phyloP scores from a whole-genome alignment of 257 asterid species.

The Anisodus acutangulus region DNA sequence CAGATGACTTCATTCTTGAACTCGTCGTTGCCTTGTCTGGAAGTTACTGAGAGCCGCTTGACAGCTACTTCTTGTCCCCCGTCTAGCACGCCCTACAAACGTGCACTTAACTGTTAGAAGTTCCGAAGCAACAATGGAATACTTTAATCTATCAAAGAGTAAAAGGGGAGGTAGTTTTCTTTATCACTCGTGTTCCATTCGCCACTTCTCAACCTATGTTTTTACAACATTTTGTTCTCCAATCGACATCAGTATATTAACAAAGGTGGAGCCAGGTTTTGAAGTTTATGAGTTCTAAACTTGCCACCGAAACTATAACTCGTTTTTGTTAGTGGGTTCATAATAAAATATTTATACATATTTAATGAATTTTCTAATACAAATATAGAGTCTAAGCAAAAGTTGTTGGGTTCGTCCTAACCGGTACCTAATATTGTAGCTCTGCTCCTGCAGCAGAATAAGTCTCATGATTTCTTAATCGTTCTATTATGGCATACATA shows the following conservation, averaged over 20 bases:
- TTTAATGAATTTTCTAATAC: no score
- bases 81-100: slow-evolving; percentile 37
- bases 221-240: neutral
- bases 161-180: neutral
- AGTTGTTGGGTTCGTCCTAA: no score
- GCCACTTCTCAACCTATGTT: neutral
- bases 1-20: slow-evolving; percentile 48
- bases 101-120: neutral
- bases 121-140: neutral
- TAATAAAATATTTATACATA: no score
- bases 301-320: no score
- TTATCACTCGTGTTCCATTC: neutral
- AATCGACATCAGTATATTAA: neutral
- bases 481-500: neutral
- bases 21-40: slow-evolving; percentile 45
- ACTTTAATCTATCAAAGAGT: neutral
- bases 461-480: neutral
- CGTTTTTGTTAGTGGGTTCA: no score
- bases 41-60: slow-evolving; percentile 45
- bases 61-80: slow-evolving; percentile 45
- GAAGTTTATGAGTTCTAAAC: no score
- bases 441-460: neutral
- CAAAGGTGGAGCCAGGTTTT: no score
- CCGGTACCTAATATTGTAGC: no score
- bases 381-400: no score